Conservation (phyloP, 441 rosid species). For the Raphanus hybrid region DNA sequence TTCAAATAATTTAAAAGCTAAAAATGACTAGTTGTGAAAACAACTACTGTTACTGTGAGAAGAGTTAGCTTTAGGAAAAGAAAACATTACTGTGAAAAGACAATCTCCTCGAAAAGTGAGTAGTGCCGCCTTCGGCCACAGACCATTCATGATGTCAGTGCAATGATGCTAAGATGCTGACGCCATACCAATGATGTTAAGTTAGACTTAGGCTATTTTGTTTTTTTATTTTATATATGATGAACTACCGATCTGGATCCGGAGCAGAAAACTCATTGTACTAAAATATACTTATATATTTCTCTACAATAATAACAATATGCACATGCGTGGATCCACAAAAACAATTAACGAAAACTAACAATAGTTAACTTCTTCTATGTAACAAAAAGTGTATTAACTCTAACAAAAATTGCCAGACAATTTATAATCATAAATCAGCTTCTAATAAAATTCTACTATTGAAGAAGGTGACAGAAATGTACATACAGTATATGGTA, state of each 20-base stretch:
- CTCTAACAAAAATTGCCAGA: neutral
- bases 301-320: neutral
- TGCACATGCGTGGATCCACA: slow-evolving; percentile 7
- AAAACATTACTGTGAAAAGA: neutral
- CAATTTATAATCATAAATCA: neutral
- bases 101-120: neutral
- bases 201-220: neutral
- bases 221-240: neutral
- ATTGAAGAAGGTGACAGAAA: neutral
- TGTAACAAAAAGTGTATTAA: neutral
- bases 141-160: slow-evolving; percentile 1
- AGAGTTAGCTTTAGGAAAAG: neutral
- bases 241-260: neutral
- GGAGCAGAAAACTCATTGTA: neutral
- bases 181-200: neutral
- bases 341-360: neutral
- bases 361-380: neutral
- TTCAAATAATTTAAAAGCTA: too few species aligned
- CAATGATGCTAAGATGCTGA: neutral
- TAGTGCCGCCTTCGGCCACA: neutral
- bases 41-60: neutral
- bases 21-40: too few species aligned
- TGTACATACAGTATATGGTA: neutral
- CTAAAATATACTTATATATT: neutral
- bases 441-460: neutral